Percentiles rank a stretch among this genome's conserved stretches.
Conservation (phyloP, 2,329 filamentous ascomycete species). For the Phyllosticta ampelicida region DNA sequence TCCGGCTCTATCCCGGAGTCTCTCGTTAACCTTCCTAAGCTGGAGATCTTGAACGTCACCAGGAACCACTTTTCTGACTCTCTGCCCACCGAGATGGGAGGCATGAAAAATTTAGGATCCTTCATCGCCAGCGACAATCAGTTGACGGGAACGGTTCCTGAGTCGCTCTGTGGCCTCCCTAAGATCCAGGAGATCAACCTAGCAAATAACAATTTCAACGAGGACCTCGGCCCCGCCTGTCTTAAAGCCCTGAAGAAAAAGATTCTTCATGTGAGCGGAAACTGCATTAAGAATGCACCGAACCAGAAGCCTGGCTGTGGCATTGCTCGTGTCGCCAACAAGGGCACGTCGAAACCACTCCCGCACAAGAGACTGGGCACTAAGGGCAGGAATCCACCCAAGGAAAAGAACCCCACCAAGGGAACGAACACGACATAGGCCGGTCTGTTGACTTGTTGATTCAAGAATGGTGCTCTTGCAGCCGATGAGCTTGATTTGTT, state of each 20-base stretch:
- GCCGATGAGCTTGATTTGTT: too few relatives aligned
- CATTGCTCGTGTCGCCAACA: background rate
- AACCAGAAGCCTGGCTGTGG: background rate
- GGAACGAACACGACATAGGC: background rate
- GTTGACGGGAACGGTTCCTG: background rate
- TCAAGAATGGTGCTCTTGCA: background rate
- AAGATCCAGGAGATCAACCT: background rate
- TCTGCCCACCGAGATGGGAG: background rate
- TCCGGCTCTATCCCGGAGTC: background rate
- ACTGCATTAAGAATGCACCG: background rate
- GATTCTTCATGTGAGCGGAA: background rate
- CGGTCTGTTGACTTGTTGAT: background rate
- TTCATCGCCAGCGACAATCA: background rate
- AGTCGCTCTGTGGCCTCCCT: background rate
- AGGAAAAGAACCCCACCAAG: too few relatives aligned
- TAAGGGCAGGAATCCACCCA: background rate
- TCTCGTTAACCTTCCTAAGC: background rate
- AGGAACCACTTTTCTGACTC: background rate
- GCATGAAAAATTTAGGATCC: background rate
- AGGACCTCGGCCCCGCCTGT: background rate
- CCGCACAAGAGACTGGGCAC: background rate
- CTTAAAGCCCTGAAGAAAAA: background rate
- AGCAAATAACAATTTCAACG: background rate
- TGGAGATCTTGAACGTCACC: background rate
- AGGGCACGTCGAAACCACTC: background rate